Evolutionary conservation across 805 yeast species (phyloP).

Genomic region (Candida bentonensis): DNA sequence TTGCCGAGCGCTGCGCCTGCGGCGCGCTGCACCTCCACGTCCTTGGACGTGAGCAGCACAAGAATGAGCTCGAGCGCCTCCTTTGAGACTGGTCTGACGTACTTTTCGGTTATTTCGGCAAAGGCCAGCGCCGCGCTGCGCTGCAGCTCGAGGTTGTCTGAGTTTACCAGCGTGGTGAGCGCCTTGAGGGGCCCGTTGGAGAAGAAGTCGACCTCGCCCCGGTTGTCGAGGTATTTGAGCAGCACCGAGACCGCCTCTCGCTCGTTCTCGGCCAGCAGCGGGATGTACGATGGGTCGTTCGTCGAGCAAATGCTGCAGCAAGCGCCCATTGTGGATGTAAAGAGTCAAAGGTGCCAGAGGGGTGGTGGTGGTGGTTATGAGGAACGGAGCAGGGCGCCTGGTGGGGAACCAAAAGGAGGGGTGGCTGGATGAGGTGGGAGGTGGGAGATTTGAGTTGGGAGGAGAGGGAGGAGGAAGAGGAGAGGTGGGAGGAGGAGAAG

Average conservation of each 20-base stretch:
- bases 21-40: slow-evolving; percentile 93
- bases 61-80: slow-evolving; percentile 91
- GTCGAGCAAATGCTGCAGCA: slow-evolving; percentile 11
- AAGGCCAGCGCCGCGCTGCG: slow-evolving; percentile 96
- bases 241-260: slow-evolving; percentile 90
- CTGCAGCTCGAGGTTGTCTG: slow-evolving; percentile 88
- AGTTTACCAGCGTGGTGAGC: slow-evolving; percentile 79
- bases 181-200: slow-evolving; percentile 72
- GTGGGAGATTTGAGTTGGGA: no score
- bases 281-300: slow-evolving; percentile 46
- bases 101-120: slow-evolving; percentile 94
- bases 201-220: slow-evolving; percentile 82
- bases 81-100: slow-evolving; percentile 71
- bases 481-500: slow-evolving; percentile 4
- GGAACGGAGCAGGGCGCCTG: background rate
- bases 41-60: slow-evolving; percentile 70
- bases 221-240: slow-evolving; percentile 76
- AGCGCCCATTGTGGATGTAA: slow-evolving; percentile 10
- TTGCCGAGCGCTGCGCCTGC: slow-evolving; percentile 99
- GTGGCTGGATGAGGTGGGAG: no score
- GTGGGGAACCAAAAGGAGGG: no score
- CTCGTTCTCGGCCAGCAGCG: slow-evolving; percentile 85
- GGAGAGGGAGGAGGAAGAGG: no score
- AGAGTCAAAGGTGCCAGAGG: background rate
- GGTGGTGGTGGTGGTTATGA: background rate